phyloP scores from a whole-genome alignment of 1,284 basidiomycete species.

The Pseudomicrostroma phylloplanum region DNA sequence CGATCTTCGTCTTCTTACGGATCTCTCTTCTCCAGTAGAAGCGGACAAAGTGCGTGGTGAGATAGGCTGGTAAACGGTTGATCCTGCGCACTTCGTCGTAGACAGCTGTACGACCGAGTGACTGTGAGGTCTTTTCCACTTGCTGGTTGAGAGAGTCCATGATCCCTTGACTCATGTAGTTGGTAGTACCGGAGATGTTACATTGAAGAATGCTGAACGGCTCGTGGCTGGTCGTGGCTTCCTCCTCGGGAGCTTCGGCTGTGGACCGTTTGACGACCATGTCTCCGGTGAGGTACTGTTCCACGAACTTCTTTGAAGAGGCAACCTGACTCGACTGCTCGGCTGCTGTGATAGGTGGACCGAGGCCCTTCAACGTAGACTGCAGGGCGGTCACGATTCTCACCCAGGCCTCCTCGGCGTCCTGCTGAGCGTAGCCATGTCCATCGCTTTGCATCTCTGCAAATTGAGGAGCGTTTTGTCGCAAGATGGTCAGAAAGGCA shows the following conservation, averaged over 20 bases:
- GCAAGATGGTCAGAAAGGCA: constrained; percentile 65
- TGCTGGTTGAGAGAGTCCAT: constrained; percentile 74
- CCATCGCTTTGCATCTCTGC: constrained; percentile 60
- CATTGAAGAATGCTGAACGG: constrained; percentile 83
- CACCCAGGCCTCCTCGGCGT: constrained; percentile 92
- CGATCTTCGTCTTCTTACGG: constrained; percentile 59
- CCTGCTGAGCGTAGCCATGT: constrained; percentile 73
- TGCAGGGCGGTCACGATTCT: constrained; percentile 74
- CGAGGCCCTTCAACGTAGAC: constrained; percentile 54
- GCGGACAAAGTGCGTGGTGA: constrained; percentile 85
- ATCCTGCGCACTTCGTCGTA: constrained; percentile 81
- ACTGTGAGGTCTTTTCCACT: constrained; percentile 76
- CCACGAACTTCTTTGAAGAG: constrained; percentile 59
- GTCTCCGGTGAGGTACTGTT: constrained; percentile 76
- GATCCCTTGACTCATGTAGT: constrained; percentile 83
- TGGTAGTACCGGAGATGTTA: constrained; percentile 78
- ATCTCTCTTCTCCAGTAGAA: constrained; percentile 94
- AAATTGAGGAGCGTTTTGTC: constrained; percentile 83
- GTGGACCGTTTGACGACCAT: constrained; percentile 61
- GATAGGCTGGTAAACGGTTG: constrained; percentile 71
- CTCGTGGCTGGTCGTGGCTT: constrained; percentile 63
- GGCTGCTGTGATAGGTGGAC: constrained; percentile 9
- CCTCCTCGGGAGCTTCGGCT: constrained; percentile 71
- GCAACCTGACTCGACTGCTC: constrained; percentile 11
- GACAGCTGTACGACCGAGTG: constrained; percentile 69